A percentile compares a stretch with the other conserved stretches of the same genome.
Conservation (phyloP, 139 green algal species). For the Chlamydomonas schloesseri region DNA sequence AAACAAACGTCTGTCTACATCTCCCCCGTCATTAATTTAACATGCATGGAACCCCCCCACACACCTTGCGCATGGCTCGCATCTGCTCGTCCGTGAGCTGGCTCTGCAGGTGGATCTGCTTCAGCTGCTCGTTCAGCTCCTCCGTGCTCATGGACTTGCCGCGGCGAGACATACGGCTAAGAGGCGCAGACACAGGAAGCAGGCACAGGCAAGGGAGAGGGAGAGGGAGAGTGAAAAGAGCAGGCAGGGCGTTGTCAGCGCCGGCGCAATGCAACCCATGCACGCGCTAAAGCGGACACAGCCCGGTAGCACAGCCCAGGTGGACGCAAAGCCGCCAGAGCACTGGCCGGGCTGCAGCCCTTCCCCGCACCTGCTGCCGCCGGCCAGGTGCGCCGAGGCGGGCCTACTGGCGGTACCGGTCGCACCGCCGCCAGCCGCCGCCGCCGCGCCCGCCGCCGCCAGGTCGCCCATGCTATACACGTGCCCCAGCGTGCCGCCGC, state of each 20-base stretch:
- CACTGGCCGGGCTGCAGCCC: too few species aligned
- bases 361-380: too few species aligned
- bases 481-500: neutral
- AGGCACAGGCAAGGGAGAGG: neutral
- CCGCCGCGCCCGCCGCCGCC: neutral
- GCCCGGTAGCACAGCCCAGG: too few species aligned
- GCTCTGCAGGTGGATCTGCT: neutral
- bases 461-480: constrained; percentile 26
- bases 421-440: neutral
- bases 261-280: too few species aligned
- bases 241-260: neutral
- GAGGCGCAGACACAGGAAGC: neutral
- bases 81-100: constrained; percentile 15
- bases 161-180: neutral
- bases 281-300: too few species aligned
- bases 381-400: neutral
- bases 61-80: constrained; percentile 22
- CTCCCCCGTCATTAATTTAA: too few species aligned
- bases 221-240: too few species aligned
- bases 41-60: too few species aligned
- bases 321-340: too few species aligned
- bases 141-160: constrained; percentile 37
- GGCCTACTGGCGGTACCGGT: neutral
- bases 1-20: too few species aligned
- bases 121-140: constrained; percentile 24